These are phyloP conservation scores for Hura crepitans DNA, from an alignment of 441 rosid genomes.

Conservation along the genomic window DNA sequence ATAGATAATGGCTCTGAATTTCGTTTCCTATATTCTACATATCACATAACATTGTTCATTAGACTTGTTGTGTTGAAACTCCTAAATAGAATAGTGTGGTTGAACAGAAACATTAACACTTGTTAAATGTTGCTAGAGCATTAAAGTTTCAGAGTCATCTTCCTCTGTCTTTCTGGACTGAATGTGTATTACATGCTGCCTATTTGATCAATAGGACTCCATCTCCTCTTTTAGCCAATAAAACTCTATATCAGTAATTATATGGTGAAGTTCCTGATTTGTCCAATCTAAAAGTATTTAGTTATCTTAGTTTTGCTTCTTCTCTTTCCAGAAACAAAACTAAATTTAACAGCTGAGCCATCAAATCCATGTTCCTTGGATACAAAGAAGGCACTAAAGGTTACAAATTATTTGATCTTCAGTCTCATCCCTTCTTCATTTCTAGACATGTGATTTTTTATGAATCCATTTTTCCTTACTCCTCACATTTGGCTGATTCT, in stretches of 20 bases:
- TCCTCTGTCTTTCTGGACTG: neutral
- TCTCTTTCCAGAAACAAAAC: too few species aligned
- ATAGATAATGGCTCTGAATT: neutral
- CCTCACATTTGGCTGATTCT: too few species aligned
- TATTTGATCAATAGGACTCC: neutral
- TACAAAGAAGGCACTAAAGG: neutral
- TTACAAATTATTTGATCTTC: neutral
- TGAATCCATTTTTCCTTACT: neutral
- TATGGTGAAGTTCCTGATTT: neutral
- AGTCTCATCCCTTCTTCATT: neutral
- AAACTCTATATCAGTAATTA: neutral
- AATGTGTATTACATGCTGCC: neutral
- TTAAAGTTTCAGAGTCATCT: neutral
- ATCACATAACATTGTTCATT: neutral
- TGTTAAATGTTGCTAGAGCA: neutral
- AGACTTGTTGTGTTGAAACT: neutral
- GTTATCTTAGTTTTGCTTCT: too few species aligned
- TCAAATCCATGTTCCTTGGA: neutral
- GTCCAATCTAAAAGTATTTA: neutral
- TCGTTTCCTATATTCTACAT: too few species aligned
- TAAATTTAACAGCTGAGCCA: neutral
- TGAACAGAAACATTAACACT: neutral
- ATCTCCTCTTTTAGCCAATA: neutral
- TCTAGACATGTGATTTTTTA: neutral
- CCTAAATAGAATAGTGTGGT: neutral